Conservation (phyloP, 2,329 filamentous ascomycete species). For the Claviceps digitariae region DNA sequence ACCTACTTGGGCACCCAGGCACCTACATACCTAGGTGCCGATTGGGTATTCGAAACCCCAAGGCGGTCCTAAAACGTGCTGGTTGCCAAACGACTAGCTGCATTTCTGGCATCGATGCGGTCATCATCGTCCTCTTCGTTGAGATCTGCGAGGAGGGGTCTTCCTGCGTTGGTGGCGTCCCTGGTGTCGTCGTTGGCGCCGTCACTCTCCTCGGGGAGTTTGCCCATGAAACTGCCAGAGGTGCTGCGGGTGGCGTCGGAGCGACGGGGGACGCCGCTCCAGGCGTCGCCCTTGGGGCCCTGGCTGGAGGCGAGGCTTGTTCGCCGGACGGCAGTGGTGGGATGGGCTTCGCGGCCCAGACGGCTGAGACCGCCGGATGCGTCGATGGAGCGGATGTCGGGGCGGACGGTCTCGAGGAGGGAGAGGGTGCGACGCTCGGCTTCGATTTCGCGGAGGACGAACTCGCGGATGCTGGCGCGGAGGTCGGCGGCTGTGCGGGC, state of each 20-base stretch:
- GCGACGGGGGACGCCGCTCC: conserved; percentile 83
- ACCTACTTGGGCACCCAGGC: too few species aligned
- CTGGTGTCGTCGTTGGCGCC: conserved; percentile 26
- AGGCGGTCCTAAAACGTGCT: conserved; percentile 95
- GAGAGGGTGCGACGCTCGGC: conserved; percentile 84
- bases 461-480: conserved; percentile 73
- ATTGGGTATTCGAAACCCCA: too few species aligned
- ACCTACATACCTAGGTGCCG: too few species aligned
- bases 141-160: conserved; percentile 18
- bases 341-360: conserved; percentile 78
- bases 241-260: conserved; percentile 68
- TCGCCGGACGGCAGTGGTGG: conserved; percentile 51
- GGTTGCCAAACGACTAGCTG: conserved; percentile 81
- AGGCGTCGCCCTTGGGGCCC: conserved; percentile 94
- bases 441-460: conserved; percentile 88
- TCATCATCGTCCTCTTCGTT: conserved; percentile 77
- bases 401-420: conserved; percentile 82
- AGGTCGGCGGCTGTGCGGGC: conserved; percentile 73
- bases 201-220: conserved; percentile 48
- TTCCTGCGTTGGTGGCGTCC: neutral
- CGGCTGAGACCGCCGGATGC: conserved; percentile 78
- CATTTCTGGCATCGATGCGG: conserved; percentile 87
- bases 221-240: conserved; percentile 56
- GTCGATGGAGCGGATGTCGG: conserved; percentile 88
- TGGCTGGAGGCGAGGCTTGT: conserved; percentile 74